Percentiles rank a stretch among this genome's conserved stretches.
These are phyloP conservation scores for Corchorus olitorius DNA, from an alignment of 345 rosid genomes.

Conservation along the genomic window DNA sequence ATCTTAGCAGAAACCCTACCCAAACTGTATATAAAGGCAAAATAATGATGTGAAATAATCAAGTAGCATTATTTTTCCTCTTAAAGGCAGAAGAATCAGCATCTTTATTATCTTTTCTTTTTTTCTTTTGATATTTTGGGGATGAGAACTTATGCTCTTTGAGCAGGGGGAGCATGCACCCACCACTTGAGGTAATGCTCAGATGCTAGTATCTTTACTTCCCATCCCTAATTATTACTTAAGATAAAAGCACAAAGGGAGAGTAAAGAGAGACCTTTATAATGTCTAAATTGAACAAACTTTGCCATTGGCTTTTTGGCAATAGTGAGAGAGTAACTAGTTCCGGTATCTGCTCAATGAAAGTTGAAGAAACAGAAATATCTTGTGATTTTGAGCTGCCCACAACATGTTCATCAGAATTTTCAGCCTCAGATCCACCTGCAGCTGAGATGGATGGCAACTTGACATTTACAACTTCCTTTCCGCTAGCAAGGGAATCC, in stretches of 20 bases:
- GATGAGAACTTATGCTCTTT: no score
- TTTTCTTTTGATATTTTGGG: no score
- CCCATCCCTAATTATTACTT: not conserved
- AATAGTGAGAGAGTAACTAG: constrained; percentile 87
- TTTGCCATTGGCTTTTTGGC: constrained; percentile 98
- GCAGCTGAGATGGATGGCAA: constrained; percentile 76
- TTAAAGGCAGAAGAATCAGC: no score
- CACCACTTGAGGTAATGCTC: no score
- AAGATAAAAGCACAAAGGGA: not conserved
- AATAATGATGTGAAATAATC: not conserved
- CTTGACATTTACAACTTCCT: constrained; percentile 64
- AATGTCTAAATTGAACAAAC: constrained; percentile 89
- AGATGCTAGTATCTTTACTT: not conserved
- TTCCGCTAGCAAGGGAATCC: constrained; percentile 79
- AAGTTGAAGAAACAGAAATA: constrained; percentile 35
- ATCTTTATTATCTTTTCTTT: no score
- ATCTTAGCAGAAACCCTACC: not conserved
- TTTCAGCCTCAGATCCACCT: constrained; percentile 54
- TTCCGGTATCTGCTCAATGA: constrained; percentile 71
- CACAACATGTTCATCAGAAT: constrained; percentile 38
- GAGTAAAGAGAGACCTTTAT: constrained; percentile 63
- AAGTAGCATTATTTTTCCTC: no score
- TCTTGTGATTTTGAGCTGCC: constrained; percentile 34
- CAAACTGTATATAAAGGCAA: not conserved
- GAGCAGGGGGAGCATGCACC: no score